Percentiles rank a stretch among this genome's conserved stretches.
These are phyloP conservation scores for Penicillium sp. DNA, from an alignment of 2,329 filamentous ascomycete species.

Conservation along the genomic window DNA sequence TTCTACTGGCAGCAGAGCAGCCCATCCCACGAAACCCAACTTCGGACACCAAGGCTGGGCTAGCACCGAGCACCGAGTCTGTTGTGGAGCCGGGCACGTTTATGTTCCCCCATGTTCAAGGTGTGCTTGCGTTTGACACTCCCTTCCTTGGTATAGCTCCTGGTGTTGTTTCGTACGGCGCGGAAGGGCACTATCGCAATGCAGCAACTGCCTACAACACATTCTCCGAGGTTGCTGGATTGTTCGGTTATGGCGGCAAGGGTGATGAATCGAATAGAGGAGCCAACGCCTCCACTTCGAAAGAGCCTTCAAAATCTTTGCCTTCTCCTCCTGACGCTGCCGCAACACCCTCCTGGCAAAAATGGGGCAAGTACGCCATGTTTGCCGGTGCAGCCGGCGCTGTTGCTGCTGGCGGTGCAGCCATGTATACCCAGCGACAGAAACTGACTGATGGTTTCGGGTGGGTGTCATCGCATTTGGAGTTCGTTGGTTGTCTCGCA, in stretches of 20 bases:
- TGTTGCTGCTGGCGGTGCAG: conserved; percentile 76
- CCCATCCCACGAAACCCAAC: conserved; percentile 43
- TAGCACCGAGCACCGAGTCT: conserved; percentile 15
- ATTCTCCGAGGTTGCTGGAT: conserved; percentile 62
- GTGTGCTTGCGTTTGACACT: conserved; percentile 89
- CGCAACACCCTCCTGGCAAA: conserved; percentile 63
- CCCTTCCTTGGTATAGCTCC: conserved; percentile 66
- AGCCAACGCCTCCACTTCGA: conserved; percentile 10
- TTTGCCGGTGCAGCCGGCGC: conserved; percentile 79
- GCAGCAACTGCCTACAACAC: conserved; percentile 70
- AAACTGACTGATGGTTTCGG: conserved; percentile 72
- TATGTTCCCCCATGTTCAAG: conserved; percentile 93
- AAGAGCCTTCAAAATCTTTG: conserved; percentile 22
- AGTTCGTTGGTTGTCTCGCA: conserved; percentile 88
- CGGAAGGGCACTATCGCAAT: conserved; percentile 81
- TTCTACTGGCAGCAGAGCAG: conserved; percentile 71
- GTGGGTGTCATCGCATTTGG: conserved; percentile 88
- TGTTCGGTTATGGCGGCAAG: conserved; percentile 65
- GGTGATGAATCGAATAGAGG: conserved; percentile 19
- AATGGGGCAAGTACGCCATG: conserved; percentile 83
- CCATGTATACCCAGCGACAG: conserved; percentile 82
- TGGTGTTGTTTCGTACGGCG: conserved; percentile 56
- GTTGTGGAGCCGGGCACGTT: conserved; percentile 48
- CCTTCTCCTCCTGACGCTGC: conserved; percentile 46
- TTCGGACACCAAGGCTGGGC: conserved; percentile 22